Evolutionary conservation across 129 eudicot species (phyloP).

Genomic region (Mikania micrantha): DNA sequence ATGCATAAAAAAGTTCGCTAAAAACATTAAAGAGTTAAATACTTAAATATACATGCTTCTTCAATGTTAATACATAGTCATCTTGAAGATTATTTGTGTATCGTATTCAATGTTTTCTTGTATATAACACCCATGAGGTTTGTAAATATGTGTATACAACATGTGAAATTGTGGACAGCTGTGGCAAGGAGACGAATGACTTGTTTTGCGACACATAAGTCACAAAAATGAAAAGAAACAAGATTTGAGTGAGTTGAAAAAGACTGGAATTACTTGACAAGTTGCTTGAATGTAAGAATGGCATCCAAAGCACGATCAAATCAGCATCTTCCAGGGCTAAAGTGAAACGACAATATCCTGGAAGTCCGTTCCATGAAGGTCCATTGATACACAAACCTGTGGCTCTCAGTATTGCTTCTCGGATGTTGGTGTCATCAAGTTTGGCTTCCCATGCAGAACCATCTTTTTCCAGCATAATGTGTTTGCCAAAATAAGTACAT

Average conservation of each 20-base stretch:
- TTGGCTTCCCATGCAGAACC: constrained; percentile 40
- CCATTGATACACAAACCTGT: constrained; percentile 85
- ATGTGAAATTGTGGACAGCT: background rate
- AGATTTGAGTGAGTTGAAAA: background rate
- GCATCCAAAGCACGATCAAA: constrained; percentile 62
- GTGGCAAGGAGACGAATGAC: constrained; percentile 6
- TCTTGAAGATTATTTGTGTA: too few relatives aligned
- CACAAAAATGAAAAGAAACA: constrained; percentile 1
- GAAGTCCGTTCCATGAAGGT: constrained; percentile 84
- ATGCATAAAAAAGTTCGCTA: too few relatives aligned
- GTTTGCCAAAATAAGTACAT: constrained; percentile 56
- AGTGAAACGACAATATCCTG: constrained; percentile 83
- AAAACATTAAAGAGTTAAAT: too few relatives aligned
- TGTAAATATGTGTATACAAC: background rate
- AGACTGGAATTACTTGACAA: constrained; percentile 21
- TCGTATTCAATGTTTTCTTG: background rate
- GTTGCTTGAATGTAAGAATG: constrained; percentile 50
- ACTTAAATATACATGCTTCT: too few relatives aligned
- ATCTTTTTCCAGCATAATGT: constrained; percentile 30
- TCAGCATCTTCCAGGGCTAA: constrained; percentile 67
- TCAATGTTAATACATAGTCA: too few relatives aligned
- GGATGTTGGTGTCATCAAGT: constrained; percentile 62
- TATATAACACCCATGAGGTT: background rate
- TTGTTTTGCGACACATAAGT: constrained; percentile 35
- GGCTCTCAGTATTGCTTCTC: constrained; percentile 72